Conservation (phyloP, 225 moss, liverwort and hornwort species). For the Neckera pumila region DNA sequence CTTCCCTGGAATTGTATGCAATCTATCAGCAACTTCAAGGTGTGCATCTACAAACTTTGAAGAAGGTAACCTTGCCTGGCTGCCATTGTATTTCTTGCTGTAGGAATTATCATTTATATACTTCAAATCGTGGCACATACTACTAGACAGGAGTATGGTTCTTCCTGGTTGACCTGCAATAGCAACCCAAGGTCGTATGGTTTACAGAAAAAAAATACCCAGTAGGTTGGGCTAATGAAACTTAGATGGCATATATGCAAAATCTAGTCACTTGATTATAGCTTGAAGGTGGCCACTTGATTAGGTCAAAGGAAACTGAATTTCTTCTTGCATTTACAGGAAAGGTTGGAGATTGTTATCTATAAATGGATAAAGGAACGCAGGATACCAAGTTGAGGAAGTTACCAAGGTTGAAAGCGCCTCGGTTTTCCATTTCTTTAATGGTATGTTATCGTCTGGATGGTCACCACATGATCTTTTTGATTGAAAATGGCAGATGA, state of each 20-base stretch:
- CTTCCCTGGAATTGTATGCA: conserved; percentile 62
- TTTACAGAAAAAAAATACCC: not conserved
- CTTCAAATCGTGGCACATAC: not conserved
- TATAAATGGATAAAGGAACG: conserved; percentile 61
- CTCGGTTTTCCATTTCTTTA: conserved; percentile 35
- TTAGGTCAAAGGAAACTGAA: not conserved
- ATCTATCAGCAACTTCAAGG: conserved; percentile 76
- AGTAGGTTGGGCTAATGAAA: not conserved
- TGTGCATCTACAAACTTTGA: conserved; percentile 81
- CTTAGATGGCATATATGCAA: not conserved
- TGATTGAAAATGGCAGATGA: not conserved
- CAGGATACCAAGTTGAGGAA: conserved; percentile 59
- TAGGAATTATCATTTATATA: not conserved
- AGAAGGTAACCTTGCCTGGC: conserved; percentile 46
- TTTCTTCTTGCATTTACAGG: conserved; percentile 29
- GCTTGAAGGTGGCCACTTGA: not conserved
- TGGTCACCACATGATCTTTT: not conserved
- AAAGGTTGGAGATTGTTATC: conserved; percentile 76
- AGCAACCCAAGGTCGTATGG: not conserved
- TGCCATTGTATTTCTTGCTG: not conserved
- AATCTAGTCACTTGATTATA: not conserved
- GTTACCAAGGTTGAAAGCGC: conserved; percentile 68
- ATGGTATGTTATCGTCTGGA: conserved; percentile 10
- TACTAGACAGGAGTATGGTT: not conserved
- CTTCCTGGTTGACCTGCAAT: not conserved